phyloP scores from a whole-genome alignment of 495 filamentous ascomycete species.

The Astrothelium subdiscretum region DNA sequence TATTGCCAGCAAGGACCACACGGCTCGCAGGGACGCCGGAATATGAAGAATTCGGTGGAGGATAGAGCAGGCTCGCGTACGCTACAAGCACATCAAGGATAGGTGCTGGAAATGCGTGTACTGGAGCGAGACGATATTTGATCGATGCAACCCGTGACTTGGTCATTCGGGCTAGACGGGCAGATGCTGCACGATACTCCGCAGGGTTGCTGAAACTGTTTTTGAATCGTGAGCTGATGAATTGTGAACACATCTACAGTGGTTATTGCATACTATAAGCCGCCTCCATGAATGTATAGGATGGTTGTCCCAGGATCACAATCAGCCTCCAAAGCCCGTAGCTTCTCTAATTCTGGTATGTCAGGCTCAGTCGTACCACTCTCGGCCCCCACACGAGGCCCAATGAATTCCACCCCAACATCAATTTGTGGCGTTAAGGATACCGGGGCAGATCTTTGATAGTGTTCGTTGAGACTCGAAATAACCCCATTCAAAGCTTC shows the following conservation, averaged over 20 bases:
- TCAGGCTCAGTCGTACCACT: background rate
- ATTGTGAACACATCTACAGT: background rate
- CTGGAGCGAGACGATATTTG: background rate
- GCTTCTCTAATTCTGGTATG: background rate
- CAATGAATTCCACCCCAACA: too few relatives aligned
- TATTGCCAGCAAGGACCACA: background rate
- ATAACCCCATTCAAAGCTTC: too few relatives aligned
- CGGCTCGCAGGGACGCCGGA: background rate
- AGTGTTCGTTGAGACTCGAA: too few relatives aligned
- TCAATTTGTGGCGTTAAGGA: too few relatives aligned
- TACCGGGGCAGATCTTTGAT: too few relatives aligned
- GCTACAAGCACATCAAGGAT: background rate
- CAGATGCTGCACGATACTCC: background rate
- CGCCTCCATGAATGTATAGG: background rate
- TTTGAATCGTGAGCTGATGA: background rate
- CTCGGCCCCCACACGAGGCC: too few relatives aligned
- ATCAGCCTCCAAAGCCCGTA: background rate
- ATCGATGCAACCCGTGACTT: background rate
- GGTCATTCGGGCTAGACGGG: background rate
- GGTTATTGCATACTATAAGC: background rate
- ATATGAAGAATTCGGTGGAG: background rate
- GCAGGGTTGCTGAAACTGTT: background rate
- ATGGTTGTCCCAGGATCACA: background rate
- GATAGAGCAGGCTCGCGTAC: background rate
- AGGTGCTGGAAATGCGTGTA: background rate